phyloP scores from a whole-genome alignment of 768 basidiomycete genomes.

The Lanmaoa pseudosensibilis region DNA sequence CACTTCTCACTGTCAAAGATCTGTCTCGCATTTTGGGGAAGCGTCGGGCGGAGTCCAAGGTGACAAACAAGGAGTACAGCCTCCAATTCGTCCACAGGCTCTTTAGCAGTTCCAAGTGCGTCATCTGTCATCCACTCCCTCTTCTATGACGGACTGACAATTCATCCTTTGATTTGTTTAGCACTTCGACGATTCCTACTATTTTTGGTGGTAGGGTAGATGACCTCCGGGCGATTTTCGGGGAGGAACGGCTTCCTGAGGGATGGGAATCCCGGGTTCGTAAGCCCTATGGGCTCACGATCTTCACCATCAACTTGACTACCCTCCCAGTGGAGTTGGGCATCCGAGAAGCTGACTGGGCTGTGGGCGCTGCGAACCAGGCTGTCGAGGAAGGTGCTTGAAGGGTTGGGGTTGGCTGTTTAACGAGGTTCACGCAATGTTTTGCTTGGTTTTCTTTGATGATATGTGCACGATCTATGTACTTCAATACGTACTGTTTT shows the following conservation, averaged over 20 bases:
- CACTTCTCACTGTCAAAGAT: constrained; percentile 56
- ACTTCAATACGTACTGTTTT: not conserved
- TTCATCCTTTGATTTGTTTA: constrained; percentile 22
- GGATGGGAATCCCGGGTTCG: constrained; percentile 68
- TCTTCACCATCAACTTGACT: constrained; percentile 49
- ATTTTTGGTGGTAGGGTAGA: constrained; percentile 62
- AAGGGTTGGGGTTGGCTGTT: not conserved
- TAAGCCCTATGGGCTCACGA: constrained; percentile 55
- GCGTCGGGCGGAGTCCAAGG: constrained; percentile 57
- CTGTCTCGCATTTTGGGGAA: constrained; percentile 56
- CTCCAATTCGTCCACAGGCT: constrained; percentile 51
- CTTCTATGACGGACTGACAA: not conserved
- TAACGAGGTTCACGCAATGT: not conserved
- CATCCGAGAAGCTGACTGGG: constrained; percentile 17
- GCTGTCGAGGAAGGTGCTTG: not conserved
- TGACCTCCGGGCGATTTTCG: constrained; percentile 52
- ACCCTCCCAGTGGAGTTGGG: constrained; percentile 5
- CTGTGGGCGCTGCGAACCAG: not conserved
- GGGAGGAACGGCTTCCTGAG: constrained; percentile 66
- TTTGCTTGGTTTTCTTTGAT: not conserved
- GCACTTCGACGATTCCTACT: constrained; percentile 60
- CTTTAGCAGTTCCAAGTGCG: constrained; percentile 70
- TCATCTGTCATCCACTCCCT: constrained; percentile 1
- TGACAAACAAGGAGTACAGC: constrained; percentile 56
- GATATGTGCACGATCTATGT: not conserved